A percentile compares a stretch with the other conserved stretches of the same genome.
phyloP scores from a whole-genome alignment of 768 basidiomycete species.

The Lactarius quietus region DNA sequence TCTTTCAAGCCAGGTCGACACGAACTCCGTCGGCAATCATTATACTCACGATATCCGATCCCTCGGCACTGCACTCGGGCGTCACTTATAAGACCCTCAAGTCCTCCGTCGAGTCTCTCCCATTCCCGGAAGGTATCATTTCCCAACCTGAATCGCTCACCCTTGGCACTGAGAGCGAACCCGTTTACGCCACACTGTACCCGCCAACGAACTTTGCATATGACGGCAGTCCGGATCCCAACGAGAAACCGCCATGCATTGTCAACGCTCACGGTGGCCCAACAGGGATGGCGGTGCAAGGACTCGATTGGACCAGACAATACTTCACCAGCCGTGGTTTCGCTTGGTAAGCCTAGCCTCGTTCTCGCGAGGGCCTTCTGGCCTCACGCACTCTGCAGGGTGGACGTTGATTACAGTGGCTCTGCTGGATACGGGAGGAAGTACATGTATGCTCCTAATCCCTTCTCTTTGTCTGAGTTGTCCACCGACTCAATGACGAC shows the following conservation, averaged over 20 bases:
- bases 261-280: slow-evolving; percentile 37
- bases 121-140: slow-evolving; percentile 17
- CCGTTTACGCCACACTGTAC: slow-evolving; percentile 9
- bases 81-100: slow-evolving; percentile 1
- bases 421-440: slow-evolving; percentile 68
- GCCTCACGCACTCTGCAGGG: slow-evolving; percentile 37
- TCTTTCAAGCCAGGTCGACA: not conserved
- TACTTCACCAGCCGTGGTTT: slow-evolving; percentile 33
- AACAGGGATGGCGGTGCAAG: slow-evolving; percentile 45
- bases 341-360: slow-evolving; percentile 49
- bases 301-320: slow-evolving; percentile 45
- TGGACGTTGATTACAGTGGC: slow-evolving; percentile 77
- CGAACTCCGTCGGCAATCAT: not conserved
- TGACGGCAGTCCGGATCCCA: slow-evolving; percentile 1
- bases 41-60: not conserved
- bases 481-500: not conserved
- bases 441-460: slow-evolving; percentile 44
- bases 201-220: slow-evolving; percentile 16
- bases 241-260: slow-evolving; percentile 21
- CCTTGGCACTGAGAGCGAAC: not conserved
- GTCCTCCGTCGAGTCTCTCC: slow-evolving; percentile 6
- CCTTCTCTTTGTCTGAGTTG: not conserved
- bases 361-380: not conserved
- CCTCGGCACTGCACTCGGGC: not conserved
- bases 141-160: slow-evolving; percentile 11